phyloP scores from a whole-genome alignment of 2,329 filamentous ascomycete species.

The Trematosphaeria pertusa region DNA sequence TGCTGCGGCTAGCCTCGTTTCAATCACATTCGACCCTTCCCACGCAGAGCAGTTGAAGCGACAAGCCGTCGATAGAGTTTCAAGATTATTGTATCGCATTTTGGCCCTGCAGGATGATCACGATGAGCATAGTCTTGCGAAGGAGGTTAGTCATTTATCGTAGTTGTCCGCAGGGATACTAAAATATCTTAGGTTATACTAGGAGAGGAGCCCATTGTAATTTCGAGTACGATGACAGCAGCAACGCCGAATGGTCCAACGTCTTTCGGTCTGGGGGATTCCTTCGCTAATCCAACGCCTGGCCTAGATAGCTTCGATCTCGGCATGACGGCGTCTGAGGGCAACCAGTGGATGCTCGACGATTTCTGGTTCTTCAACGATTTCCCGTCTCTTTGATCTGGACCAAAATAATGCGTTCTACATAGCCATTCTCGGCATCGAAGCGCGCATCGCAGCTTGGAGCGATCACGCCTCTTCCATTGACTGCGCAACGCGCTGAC shows the following conservation, averaged over 20 bases:
- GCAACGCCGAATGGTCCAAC: background rate
- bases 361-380: conserved; percentile 29
- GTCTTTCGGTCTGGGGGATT: background rate
- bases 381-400: conserved; percentile 1
- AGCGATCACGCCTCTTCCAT: too few species aligned
- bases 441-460: too few species aligned
- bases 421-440: too few species aligned
- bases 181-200: conserved; percentile 3
- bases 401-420: too few species aligned
- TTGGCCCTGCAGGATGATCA: conserved; percentile 27
- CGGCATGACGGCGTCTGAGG: conserved; percentile 9
- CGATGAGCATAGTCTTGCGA: conserved; percentile 15
- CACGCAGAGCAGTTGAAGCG: conserved; percentile 26
- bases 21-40: conserved; percentile 27
- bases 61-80: conserved; percentile 29
- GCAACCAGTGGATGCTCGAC: conserved; percentile 29
- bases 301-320: conserved; percentile 21
- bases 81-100: conserved; percentile 25
- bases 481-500: too few species aligned
- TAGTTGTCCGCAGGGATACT: background rate
- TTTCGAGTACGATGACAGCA: background rate
- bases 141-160: conserved; percentile 14
- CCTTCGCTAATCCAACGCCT: background rate
- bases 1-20: conserved; percentile 41
- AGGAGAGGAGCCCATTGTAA: background rate